Evolutionary conservation across 2,329 filamentous ascomycete species (phyloP).

Genomic region (Sporothrix mexicana): DNA sequence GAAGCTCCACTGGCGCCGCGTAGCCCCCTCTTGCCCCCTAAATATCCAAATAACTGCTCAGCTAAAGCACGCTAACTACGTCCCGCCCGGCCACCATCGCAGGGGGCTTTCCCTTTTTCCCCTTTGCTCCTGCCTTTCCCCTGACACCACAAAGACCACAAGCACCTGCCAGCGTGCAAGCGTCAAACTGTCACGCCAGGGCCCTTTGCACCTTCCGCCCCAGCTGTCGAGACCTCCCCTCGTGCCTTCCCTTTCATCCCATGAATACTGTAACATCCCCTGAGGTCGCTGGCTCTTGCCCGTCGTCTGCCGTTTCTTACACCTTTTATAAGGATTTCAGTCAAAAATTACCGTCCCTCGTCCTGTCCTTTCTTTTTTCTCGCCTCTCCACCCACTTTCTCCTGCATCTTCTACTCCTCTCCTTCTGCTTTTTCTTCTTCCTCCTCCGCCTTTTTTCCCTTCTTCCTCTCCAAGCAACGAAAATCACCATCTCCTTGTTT

Average conservation of each 20-base stretch:
- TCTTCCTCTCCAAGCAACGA: constrained; percentile 35
- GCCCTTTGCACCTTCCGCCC: neutral
- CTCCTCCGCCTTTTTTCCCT: constrained; percentile 26
- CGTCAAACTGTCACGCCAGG: neutral
- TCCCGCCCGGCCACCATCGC: constrained; percentile 30
- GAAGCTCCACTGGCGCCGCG: constrained; percentile 28
- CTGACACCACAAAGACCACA: constrained; percentile 12
- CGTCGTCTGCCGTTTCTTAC: neutral
- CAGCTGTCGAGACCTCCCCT: constrained; percentile 10
- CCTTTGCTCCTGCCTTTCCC: constrained; percentile 7
- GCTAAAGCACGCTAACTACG: constrained; percentile 32
- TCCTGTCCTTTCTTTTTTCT: constrained; percentile 28
- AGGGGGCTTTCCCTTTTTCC: constrained; percentile 1
- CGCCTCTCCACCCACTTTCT: constrained; percentile 27
- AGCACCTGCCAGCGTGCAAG: constrained; percentile 11
- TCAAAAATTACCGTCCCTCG: constrained; percentile 10
- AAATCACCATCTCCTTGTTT: constrained; percentile 35
- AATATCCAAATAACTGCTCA: constrained; percentile 11
- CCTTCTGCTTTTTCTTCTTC: neutral
- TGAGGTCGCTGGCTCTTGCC: constrained; percentile 5
- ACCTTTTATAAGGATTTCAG: constrained; percentile 24
- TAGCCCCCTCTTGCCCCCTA: constrained; percentile 9
- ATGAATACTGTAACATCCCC: neutral
- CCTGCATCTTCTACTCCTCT: constrained; percentile 22
- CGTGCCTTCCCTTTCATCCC: constrained; percentile 1